Evolutionary conservation across 2,329 filamentous ascomycete species (phyloP).

Genomic region (Magnaporthiopsis incrustans): DNA sequence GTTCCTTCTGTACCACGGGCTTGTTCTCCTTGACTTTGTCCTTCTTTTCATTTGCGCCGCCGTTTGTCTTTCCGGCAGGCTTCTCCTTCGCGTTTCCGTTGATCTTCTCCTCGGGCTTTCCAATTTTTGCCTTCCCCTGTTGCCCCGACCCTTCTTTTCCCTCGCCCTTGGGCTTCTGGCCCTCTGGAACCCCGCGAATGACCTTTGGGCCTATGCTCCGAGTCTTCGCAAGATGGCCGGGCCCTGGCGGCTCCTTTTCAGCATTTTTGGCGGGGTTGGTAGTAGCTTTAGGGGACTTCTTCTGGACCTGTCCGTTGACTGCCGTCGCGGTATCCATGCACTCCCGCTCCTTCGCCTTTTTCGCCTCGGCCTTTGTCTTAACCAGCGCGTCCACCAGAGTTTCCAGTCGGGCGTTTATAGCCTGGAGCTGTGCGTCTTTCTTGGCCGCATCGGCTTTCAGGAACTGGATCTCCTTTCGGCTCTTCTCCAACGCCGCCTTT

Average conservation of each 20-base stretch:
- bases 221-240: not conserved
- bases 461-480: not conserved
- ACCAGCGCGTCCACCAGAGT: not conserved
- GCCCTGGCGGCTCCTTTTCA: not conserved
- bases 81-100: no score
- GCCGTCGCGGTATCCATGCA: not conserved
- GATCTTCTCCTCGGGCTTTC: no score
- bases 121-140: no score
- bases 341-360: not conserved
- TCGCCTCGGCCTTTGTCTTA: not conserved
- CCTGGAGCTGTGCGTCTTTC: constrained; percentile 3
- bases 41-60: no score
- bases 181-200: not conserved
- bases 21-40: not conserved
- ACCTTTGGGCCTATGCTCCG: not conserved
- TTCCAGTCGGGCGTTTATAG: not conserved
- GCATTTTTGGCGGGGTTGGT: not conserved
- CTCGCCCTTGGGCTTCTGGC: not conserved
- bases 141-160: no score
- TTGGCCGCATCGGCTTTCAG: constrained; percentile 2
- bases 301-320: not conserved
- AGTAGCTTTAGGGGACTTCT: not conserved
- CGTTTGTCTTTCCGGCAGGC: no score
- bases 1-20: not conserved
- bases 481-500: not conserved